phyloP scores from a whole-genome alignment of 352 stramenopile species.

The Pythium utonaiense region DNA sequence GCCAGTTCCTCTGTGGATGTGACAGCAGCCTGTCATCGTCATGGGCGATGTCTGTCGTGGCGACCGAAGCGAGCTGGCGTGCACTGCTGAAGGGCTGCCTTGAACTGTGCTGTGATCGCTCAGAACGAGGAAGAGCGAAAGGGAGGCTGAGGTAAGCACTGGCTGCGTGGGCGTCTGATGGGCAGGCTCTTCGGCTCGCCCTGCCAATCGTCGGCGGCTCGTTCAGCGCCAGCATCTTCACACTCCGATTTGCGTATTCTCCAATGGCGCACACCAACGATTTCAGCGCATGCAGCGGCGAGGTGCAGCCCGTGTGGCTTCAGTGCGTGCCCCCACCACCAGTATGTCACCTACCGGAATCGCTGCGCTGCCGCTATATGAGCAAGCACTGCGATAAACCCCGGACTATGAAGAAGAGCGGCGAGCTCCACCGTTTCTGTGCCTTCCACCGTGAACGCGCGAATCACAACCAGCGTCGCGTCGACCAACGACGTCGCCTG shows the following conservation, averaged over 20 bases:
- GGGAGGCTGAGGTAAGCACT: not conserved
- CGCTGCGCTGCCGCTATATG: conserved; percentile 44
- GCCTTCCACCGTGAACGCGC: conserved; percentile 63
- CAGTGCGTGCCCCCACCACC: not conserved
- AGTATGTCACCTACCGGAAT: not conserved
- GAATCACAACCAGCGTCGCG: conserved; percentile 66
- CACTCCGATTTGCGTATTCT: not conserved
- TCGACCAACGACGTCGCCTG: conserved; percentile 46
- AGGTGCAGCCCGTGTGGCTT: not conserved
- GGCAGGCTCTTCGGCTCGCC: not conserved
- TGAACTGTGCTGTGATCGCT: not conserved
- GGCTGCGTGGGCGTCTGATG: not conserved
- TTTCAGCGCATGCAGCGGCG: not conserved
- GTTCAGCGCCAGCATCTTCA: not conserved
- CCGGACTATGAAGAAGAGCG: conserved; percentile 61
- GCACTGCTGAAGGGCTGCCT: no score
- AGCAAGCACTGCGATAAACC: conserved; percentile 62
- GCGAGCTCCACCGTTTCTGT: conserved; percentile 66
- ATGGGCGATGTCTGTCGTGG: not conserved
- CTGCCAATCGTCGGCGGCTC: not conserved
- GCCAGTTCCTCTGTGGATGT: not conserved
- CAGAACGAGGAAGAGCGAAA: not conserved
- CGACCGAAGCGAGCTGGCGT: no score
- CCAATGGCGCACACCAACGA: not conserved
- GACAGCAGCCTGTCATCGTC: not conserved